Evolutionary conservation across 2,329 filamentous ascomycete species (phyloP), one percentile per base, ranked within the genome.

Genomic region (Colletotrichum sojae): DNA sequence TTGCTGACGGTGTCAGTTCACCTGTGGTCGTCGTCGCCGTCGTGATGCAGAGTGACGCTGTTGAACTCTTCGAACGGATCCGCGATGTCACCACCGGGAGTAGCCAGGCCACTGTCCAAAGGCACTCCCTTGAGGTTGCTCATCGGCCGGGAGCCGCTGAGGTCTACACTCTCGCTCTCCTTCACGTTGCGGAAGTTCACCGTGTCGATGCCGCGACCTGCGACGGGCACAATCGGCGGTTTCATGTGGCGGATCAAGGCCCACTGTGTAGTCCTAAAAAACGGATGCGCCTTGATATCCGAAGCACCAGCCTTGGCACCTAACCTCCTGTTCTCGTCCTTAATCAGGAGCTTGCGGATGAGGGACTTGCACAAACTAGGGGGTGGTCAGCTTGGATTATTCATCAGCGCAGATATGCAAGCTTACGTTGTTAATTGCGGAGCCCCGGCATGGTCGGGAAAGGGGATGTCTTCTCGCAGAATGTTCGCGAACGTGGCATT

Each of bases 41-140:
- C 96, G 78, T 99, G 96, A 80, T 98, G 95, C 71, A 99, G 85
- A 58, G 96, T 99, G 49, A 99, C 95, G 78, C 94, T 97, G 85
- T 98, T 99, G 82, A 99, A 99, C 80, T 98, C 96, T 81, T 98
- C 94, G 78, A 99, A 99, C 2, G 96, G 96, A 86, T 99, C 96
- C 4, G 89, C 86, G 27, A 70, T 56, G 78, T 98, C 95, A 45
- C 87, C 92, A 52, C 92, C 93, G 1, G 95, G 95, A 3, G 95
- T 98, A 2, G 92, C 89, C 61, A 97, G 85, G 1, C 93, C 94
- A 51, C 92, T 95, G 77, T 97, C 94, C 70, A 97, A 84, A 9
- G 94, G 94, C 13, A 97, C 94, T 2, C 94, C 94, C 81, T 94
- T 94, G 55, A 89, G 79, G 61, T 79, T 25, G 22, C 22, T 77